These are phyloP conservation scores for Climacium dendroides DNA, from an alignment of 225 moss, liverwort and hornwort genomes.

Conservation along the genomic window DNA sequence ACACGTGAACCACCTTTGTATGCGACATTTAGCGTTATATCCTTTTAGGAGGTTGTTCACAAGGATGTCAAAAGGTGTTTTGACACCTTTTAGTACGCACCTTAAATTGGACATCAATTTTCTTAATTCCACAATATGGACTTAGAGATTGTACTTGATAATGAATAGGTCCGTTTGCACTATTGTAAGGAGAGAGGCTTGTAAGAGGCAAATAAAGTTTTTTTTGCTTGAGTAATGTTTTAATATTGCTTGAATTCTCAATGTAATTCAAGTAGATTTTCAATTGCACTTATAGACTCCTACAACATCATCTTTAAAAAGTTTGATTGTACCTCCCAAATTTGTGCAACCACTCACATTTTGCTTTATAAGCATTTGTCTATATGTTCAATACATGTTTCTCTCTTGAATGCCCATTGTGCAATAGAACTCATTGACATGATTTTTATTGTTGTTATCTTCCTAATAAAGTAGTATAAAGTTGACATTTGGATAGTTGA, in stretches of 20 bases:
- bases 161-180: too few species aligned
- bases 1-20: too few species aligned
- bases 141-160: background rate
- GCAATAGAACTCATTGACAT: background rate
- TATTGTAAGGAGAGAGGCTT: background rate
- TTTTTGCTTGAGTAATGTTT: background rate
- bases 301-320: background rate
- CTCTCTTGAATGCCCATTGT: background rate
- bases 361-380: background rate
- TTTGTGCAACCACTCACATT: background rate
- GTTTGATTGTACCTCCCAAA: background rate
- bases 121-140: background rate
- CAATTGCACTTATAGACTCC: too few species aligned
- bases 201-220: too few species aligned
- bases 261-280: background rate
- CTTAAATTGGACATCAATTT: too few species aligned
- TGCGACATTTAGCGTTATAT: too few species aligned
- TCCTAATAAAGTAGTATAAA: background rate
- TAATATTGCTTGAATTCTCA: rapidly evolving
- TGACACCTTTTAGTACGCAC: too few species aligned
- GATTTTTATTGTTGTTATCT: background rate
- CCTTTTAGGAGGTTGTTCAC: too few species aligned
- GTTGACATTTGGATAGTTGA: background rate
- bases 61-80: too few species aligned
- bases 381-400: rapidly evolving